phyloP scores from a whole-genome alignment of 108 stramenopile species.

The Fistulifera solaris region DNA sequence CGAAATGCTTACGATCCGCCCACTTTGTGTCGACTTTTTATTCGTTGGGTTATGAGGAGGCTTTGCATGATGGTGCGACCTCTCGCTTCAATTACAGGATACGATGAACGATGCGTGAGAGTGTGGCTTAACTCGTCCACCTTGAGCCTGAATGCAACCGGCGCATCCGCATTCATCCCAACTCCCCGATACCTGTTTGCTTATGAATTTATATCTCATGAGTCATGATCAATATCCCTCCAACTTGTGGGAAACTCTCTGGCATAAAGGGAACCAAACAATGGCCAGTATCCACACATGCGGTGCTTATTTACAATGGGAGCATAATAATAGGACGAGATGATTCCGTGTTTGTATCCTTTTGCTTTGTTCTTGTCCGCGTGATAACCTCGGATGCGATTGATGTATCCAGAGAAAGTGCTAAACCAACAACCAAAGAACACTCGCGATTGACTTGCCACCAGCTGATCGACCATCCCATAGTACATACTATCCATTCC shows the following conservation, averaged over 20 bases:
- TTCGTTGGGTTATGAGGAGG: too few relatives aligned
- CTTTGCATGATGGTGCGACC: too few relatives aligned
- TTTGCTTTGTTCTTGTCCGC: conserved; percentile 38
- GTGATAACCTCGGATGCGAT: conserved; percentile 58
- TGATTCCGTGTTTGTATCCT: conserved; percentile 41
- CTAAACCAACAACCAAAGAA: conserved; percentile 61
- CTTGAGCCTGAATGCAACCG: too few relatives aligned
- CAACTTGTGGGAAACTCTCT: conserved; percentile 73
- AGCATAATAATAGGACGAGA: conserved; percentile 50
- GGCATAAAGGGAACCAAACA: conserved; percentile 6
- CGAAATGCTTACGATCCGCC: too few relatives aligned
- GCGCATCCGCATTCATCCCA: too few relatives aligned
- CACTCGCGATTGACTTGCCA: conserved; percentile 49
- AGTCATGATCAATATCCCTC: conserved; percentile 79
- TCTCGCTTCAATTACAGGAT: too few relatives aligned
- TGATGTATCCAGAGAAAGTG: conserved; percentile 70
- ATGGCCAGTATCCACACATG: conserved; percentile 4
- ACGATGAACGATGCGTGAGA: too few relatives aligned
- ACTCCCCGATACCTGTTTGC: too few relatives aligned
- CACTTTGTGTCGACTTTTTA: too few relatives aligned
- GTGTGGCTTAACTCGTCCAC: too few relatives aligned
- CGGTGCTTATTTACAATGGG: conserved; percentile 1
- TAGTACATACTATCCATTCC: conserved; percentile 69
- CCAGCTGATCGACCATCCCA: conserved; percentile 75
- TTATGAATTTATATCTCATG: too few relatives aligned